A percentile compares a stretch with the other conserved stretches of the same genome.
These are phyloP conservation scores for Aspergillus puulaauensis DNA, from an alignment of 2,329 filamentous ascomycete genomes.

Conservation along the genomic window DNA sequence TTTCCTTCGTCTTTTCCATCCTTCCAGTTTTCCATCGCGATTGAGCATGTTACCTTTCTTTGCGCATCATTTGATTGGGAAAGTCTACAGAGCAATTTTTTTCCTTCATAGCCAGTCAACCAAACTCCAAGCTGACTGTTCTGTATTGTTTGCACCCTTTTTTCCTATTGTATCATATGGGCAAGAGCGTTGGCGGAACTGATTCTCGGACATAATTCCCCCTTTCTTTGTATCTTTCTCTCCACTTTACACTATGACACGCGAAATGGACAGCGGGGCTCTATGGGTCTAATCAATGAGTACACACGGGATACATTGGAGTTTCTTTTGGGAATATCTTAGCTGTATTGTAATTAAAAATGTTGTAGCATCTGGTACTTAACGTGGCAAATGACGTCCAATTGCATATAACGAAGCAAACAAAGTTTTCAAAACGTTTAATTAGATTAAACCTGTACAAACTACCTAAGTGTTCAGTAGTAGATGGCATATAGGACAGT, in stretches of 20 bases:
- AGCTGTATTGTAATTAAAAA: neutral
- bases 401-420: no score
- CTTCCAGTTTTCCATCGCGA: neutral
- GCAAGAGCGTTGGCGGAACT: conserved; percentile 13
- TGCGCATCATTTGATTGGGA: neutral
- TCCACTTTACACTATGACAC: conserved; percentile 1
- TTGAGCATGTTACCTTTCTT: conserved; percentile 4
- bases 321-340: neutral
- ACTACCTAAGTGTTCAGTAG: neutral
- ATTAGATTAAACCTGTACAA: neutral
- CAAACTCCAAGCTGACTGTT: neutral
- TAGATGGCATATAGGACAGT: conserved; percentile 2
- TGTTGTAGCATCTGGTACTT: no score
- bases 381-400: no score
- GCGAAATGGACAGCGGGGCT: neutral
- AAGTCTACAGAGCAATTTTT: neutral
- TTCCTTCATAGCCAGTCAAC: neutral
- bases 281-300: neutral
- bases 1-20: neutral
- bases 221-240: neutral
- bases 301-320: neutral
- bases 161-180: conserved; percentile 15
- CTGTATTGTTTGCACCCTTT: neutral
- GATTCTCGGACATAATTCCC: conserved; percentile 4
- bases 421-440: no score